Evolutionary conservation across 768 basidiomycete genomes (phyloP).

Genomic region (Tricholoma terreum): DNA sequence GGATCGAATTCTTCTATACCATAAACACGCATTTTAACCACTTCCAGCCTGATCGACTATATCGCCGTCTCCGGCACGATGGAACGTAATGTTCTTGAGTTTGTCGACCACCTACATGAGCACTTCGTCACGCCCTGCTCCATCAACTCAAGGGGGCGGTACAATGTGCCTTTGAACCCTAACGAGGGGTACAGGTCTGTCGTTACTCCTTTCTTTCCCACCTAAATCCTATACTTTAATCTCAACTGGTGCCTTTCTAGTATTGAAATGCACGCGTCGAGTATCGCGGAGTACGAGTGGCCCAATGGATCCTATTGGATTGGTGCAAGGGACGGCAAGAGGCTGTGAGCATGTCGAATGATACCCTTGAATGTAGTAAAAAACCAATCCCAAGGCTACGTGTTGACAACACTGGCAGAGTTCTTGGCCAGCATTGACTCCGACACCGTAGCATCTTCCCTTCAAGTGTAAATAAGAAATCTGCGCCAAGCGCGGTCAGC

Average conservation of each 20-base stretch:
- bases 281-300: slow-evolving; percentile 83
- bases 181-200: slow-evolving; percentile 75
- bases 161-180: slow-evolving; percentile 78
- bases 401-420: no score
- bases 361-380: no score
- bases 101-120: slow-evolving; percentile 89
- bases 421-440: no score
- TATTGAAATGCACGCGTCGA: slow-evolving; percentile 83
- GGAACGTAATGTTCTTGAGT: slow-evolving; percentile 93
- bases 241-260: slow-evolving; percentile 36
- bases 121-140: slow-evolving; percentile 88
- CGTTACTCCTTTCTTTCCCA: neutral
- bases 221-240: neutral
- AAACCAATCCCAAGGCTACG: no score
- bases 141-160: slow-evolving; percentile 80
- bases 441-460: no score
- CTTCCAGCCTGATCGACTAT: slow-evolving; percentile 80
- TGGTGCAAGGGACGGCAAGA: slow-evolving; percentile 15
- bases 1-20: neutral
- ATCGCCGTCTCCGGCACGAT: slow-evolving; percentile 88
- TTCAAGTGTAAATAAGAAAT: no score
- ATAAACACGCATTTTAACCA: neutral
- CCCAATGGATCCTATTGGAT: slow-evolving; percentile 85
- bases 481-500: no score
- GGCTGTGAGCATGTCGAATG: neutral